These are phyloP conservation scores for Penicillium palitans DNA, from an alignment of 2,329 filamentous ascomycete genomes.

Conservation along the genomic window DNA sequence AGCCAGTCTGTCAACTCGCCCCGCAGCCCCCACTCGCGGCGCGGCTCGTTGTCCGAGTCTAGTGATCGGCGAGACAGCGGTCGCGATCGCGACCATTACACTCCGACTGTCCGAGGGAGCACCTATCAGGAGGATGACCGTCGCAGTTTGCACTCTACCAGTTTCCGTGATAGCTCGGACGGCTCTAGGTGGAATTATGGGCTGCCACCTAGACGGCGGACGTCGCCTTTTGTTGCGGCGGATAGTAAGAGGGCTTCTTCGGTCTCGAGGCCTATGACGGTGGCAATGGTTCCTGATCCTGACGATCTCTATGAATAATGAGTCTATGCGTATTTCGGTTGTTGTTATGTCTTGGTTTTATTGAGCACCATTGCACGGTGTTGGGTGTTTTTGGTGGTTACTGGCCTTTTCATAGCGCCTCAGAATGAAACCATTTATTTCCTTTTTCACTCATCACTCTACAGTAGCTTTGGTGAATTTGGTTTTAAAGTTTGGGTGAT, in stretches of 20 bases:
- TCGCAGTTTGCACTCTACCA: slow-evolving; percentile 15
- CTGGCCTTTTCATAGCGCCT: not conserved
- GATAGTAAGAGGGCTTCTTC: slow-evolving; percentile 26
- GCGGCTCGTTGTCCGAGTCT: slow-evolving; percentile 17
- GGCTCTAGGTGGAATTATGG: slow-evolving; percentile 13
- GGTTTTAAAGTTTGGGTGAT: not conserved
- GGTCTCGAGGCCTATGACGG: slow-evolving; percentile 29
- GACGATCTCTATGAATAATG: slow-evolving; percentile 39
- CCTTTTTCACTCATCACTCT: not conserved
- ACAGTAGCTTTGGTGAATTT: not conserved
- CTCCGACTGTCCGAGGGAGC: not conserved
- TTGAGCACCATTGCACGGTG: slow-evolving; percentile 5
- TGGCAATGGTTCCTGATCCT: slow-evolving; percentile 39
- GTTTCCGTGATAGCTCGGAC: slow-evolving; percentile 14
- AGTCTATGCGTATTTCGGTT: not conserved
- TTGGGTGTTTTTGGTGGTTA: slow-evolving; percentile 3
- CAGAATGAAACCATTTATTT: slow-evolving; percentile 3
- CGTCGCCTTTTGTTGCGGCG: slow-evolving; percentile 18
- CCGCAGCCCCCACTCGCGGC: slow-evolving; percentile 6
- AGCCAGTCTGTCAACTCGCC: slow-evolving; percentile 22
- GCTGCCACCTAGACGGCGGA: slow-evolving; percentile 17
- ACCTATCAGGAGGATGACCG: slow-evolving; percentile 17
- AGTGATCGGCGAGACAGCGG: slow-evolving; percentile 6
- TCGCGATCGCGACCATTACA: not conserved
- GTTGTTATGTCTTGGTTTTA: not conserved